Conservation (phyloP, 2,329 filamentous ascomycete genomes). For the Dothideomycetes sp. region DNA sequence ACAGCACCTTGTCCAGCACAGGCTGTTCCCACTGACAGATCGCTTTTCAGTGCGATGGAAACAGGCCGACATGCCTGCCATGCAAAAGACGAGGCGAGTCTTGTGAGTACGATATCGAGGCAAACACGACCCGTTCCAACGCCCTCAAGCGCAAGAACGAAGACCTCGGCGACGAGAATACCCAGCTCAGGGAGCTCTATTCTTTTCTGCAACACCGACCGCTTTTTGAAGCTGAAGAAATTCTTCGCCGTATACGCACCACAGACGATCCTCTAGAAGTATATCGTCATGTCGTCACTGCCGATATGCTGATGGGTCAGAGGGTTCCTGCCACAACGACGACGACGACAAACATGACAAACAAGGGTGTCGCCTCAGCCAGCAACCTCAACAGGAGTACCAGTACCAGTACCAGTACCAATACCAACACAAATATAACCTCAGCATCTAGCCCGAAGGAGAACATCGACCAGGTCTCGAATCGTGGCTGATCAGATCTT, state of each 20-base stretch:
- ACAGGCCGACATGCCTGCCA: constrained; percentile 5
- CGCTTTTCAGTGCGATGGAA: constrained; percentile 4
- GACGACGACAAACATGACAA: too few species aligned
- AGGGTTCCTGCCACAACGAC: neutral
- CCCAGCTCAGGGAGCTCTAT: constrained; percentile 11
- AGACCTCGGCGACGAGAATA: constrained; percentile 14
- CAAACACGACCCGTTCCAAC: constrained; percentile 16
- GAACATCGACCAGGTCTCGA: too few species aligned
- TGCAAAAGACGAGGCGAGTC: constrained; percentile 2
- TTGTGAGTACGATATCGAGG: constrained; percentile 17
- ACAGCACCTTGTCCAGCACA: neutral
- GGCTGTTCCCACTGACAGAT: neutral
- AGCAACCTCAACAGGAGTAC: too few species aligned
- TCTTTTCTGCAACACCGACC: constrained; percentile 3
- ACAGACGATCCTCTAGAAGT: constrained; percentile 8
- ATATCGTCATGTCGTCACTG: constrained; percentile 4
- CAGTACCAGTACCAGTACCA: too few species aligned
- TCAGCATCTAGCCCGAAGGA: too few species aligned
- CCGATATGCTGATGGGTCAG: constrained; percentile 5
- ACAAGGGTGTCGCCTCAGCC: too few species aligned
- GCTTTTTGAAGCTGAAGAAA: constrained; percentile 3
- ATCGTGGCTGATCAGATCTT: too few species aligned
- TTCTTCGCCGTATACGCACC: constrained; percentile 12
- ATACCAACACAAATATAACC: too few species aligned
- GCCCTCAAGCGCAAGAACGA: constrained; percentile 18